Conservation (phyloP, 495 filamentous ascomycete species). For the Neurospora sp. region DNA sequence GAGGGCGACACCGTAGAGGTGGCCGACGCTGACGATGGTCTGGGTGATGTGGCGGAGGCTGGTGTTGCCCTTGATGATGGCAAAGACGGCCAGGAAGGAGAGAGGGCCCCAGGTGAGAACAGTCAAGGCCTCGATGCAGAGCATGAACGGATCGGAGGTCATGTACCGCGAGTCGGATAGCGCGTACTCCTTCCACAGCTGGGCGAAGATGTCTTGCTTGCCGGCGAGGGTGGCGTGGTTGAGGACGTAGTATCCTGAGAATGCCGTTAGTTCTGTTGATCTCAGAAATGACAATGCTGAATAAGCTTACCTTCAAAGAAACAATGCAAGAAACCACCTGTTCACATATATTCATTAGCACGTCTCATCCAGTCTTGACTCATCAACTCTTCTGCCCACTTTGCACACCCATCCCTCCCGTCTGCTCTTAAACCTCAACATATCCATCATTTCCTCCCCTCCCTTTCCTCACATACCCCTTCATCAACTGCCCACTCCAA, state of each 20-base stretch:
- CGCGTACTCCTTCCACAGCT: slow-evolving; percentile 86
- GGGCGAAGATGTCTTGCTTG: slow-evolving; percentile 49
- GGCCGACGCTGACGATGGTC: slow-evolving; percentile 60
- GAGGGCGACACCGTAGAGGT: slow-evolving; percentile 76
- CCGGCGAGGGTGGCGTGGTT: slow-evolving; percentile 43
- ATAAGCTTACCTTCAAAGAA: slow-evolving; percentile 60
- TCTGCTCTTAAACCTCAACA: neutral
- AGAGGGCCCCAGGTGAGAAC: slow-evolving; percentile 67
- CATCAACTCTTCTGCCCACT: neutral
- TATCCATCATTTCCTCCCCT: neutral
- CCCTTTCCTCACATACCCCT: neutral
- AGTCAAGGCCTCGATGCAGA: slow-evolving; percentile 78
- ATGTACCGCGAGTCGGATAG: slow-evolving; percentile 77
- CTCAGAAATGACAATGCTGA: neutral
- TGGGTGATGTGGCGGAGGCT: slow-evolving; percentile 64
- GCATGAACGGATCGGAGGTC: slow-evolving; percentile 66
- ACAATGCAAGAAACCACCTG: slow-evolving; percentile 55
- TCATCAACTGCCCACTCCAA: neutral
- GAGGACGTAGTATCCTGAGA: slow-evolving; percentile 62
- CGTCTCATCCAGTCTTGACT: neutral
- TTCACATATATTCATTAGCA: neutral
- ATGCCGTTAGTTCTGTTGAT: neutral
- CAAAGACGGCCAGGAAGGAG: slow-evolving; percentile 55
- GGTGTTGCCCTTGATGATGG: slow-evolving; percentile 48
- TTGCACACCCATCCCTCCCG: neutral